Base-by-base conservation (phyloP, 2,329 filamentous ascomycete species). In the Huntiella bhutanensis region DNA sequence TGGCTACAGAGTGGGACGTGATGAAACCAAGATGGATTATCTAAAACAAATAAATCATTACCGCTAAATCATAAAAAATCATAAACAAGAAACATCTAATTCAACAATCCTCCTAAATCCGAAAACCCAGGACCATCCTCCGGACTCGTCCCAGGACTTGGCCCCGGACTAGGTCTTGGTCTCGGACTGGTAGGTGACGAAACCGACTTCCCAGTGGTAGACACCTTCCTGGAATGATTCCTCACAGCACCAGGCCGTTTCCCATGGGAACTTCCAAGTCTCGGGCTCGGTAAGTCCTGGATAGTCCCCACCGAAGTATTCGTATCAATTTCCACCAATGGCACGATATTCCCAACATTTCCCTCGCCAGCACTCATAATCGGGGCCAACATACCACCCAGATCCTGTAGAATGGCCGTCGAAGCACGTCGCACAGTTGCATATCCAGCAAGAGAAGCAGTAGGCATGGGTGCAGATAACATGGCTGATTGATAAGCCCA, bases 361-460 rank as follows among this genome's bases (percentile, higher is more conserved):
- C 33, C 8, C 32, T 33, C 28, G 10, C 33, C 22, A 8, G 22
- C 22, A 28, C 22, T 28, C 22, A 28, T 52, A 38, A 60, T 56
- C 1, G 71, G 66, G 2, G 60, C 62, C 4, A 77, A 55, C 12
- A 75, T 60, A 1, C 70, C 73, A 6, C 71, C 68, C 1, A 77
- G 56, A 52, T 78, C 75, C 51, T 74, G 71, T 4, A 78, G 58
- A n/a, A 77, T 54, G 0, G 71, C 68, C 1, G 69, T 65, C 2
- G 73, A 77, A 3, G 74, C 74, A 38, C 71, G 60, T 5, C 70
- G 63, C 4, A 70, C 56, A 1, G 71, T 70, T 7, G 53, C 60
- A 16, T 37, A 41, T 4, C 43, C 22, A 5, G 28, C 12, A 13
- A 43, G 38, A 1, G 56, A 55, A 43, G 64, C 58, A 0, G 71